Percentiles rank a stretch among this genome's conserved stretches.
Evolutionary conservation across 805 yeast genomes (phyloP).

Genomic region (Naumovozyma baii): DNA sequence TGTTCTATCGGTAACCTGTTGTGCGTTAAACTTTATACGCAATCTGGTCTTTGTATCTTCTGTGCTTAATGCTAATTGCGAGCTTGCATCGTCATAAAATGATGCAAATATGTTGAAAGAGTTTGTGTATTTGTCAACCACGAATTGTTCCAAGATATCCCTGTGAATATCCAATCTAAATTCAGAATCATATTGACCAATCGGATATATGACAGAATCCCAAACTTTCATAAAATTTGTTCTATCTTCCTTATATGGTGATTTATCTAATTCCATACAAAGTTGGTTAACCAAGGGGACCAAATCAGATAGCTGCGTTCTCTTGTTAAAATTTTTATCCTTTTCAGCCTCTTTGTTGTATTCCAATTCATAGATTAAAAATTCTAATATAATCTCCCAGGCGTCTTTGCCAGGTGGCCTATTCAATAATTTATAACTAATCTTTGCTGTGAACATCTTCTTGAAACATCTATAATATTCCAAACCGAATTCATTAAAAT

Average conservation of each 20-base stretch:
- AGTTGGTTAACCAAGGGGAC: conserved; percentile 3
- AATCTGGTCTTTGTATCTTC: background rate
- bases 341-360: background rate
- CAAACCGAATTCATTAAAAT: conserved; percentile 25
- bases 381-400: conserved; percentile 22
- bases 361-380: conserved; percentile 14
- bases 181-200: conserved; percentile 7
- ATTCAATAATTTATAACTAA: conserved; percentile 20
- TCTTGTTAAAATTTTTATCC: conserved; percentile 2
- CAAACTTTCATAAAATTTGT: conserved; percentile 10
- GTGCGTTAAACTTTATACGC: background rate
- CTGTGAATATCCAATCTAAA: conserved; percentile 12
- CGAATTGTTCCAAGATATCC: conserved; percentile 8
- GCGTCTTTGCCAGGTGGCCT: conserved; percentile 17
- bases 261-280: background rate
- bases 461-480: conserved; percentile 25
- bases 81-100: conserved; percentile 20
- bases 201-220: conserved; percentile 14
- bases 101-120: conserved; percentile 18
- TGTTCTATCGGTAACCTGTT: background rate
- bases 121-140: conserved; percentile 9
- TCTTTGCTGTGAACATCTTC: conserved; percentile 24
- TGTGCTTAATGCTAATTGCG: conserved; percentile 11
- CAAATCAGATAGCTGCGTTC: conserved; percentile 3
- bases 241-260: conserved; percentile 1